Evolutionary conservation across 805 yeast genomes (phyloP).

Genomic region (Wickerhamiella musiphila): DNA sequence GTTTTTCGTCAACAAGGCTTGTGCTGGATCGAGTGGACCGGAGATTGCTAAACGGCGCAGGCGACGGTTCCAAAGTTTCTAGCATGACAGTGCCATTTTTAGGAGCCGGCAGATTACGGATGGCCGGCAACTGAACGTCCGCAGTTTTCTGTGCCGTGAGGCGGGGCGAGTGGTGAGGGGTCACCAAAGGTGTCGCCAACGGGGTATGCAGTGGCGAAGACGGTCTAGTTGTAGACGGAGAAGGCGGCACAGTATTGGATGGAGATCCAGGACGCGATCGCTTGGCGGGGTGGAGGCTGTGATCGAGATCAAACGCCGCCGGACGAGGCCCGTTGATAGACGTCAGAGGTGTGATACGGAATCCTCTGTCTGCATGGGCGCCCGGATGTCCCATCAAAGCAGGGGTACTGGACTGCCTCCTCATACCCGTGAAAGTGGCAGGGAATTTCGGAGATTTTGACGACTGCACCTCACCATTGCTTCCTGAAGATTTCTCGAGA

Average conservation of each 20-base stretch:
- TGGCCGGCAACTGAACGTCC: slow-evolving; percentile 23
- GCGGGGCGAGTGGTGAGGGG: slow-evolving; percentile 30
- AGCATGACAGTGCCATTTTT: neutral
- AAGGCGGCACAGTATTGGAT: slow-evolving; percentile 26
- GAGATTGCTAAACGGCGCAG: slow-evolving; percentile 4
- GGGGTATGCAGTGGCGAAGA: slow-evolving; percentile 26
- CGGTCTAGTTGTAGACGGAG: slow-evolving; percentile 24
- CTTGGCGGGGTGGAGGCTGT: slow-evolving; percentile 22
- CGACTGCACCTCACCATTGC: no score
- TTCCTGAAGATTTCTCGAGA: no score
- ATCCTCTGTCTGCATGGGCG: slow-evolving; percentile 4
- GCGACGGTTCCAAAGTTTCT: slow-evolving; percentile 7
- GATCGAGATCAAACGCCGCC: slow-evolving; percentile 13
- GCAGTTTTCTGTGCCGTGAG: slow-evolving; percentile 22
- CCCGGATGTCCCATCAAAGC: neutral
- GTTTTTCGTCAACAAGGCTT: slow-evolving; percentile 4
- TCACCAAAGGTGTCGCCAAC: slow-evolving; percentile 27
- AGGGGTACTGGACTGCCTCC: neutral
- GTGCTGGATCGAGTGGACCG: slow-evolving; percentile 4
- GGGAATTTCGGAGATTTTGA: no score
- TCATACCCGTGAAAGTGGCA: no score
- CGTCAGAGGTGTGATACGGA: slow-evolving; percentile 19
- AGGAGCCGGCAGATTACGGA: slow-evolving; percentile 20
- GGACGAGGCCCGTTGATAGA: slow-evolving; percentile 11
- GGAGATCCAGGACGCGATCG: slow-evolving; percentile 27